Conservation (phyloP, 1,139 yeast species). For the Zygoascus meyerae region DNA sequence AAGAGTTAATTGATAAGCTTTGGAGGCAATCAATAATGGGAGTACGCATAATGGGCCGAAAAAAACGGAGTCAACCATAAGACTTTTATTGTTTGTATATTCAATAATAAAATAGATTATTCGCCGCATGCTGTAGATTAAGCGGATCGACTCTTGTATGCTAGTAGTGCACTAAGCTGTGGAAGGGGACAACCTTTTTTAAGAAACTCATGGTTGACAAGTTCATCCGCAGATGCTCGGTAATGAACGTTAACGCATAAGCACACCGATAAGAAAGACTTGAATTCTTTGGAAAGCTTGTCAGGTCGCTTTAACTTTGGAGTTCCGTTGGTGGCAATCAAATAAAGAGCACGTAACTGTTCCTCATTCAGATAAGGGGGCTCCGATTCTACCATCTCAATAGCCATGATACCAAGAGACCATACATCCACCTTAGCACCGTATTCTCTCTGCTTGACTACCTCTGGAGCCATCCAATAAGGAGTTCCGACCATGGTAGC, state of each 20-base stretch:
- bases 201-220: constrained; percentile 76
- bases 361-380: constrained; percentile 97
- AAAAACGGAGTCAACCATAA: no score
- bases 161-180: constrained; percentile 63
- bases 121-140: not conserved
- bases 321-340: constrained; percentile 95
- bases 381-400: constrained; percentile 97
- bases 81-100: no score
- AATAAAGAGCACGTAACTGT: constrained; percentile 79
- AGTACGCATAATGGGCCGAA: no score
- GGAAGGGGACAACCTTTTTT: constrained; percentile 63
- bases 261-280: constrained; percentile 84
- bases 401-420: constrained; percentile 97
- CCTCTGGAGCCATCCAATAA: constrained; percentile 99
- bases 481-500: constrained; percentile 99
- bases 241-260: constrained; percentile 91
- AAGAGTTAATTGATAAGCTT: no score
- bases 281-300: constrained; percentile 65
- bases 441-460: constrained; percentile 91
- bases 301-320: constrained; percentile 92
- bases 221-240: constrained; percentile 85
- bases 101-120: not conserved
- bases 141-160: constrained; percentile 47
- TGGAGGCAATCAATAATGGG: no score
- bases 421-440: constrained; percentile 97